Percentiles rank a stretch among this genome's conserved stretches.
phyloP scores from a whole-genome alignment of 2,329 filamentous ascomycete genomes.

The Pestalotiopsis sp. region DNA sequence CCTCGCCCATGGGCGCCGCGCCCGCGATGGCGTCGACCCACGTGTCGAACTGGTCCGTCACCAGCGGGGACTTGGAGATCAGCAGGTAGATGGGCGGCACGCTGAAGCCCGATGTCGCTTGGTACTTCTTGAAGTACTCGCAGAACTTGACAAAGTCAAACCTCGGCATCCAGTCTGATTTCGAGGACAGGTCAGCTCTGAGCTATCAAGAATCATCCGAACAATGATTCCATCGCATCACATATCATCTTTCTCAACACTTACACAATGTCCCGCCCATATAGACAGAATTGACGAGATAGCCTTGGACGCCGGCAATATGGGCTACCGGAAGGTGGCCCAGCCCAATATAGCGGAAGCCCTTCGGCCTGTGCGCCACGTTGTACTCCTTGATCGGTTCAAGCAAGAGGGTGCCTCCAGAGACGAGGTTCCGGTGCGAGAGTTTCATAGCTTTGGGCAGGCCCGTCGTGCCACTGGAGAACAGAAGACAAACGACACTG shows the following conservation, averaged over 20 bases:
- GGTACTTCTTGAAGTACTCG: constrained; percentile 47
- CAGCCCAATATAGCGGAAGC: constrained; percentile 33
- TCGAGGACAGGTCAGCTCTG: not conserved
- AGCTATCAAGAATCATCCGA: not conserved
- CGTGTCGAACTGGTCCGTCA: constrained; percentile 54
- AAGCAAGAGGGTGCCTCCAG: constrained; percentile 33
- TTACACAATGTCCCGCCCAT: constrained; percentile 45
- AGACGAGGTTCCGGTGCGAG: constrained; percentile 45
- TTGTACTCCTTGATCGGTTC: constrained; percentile 29
- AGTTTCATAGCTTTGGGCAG: constrained; percentile 47
- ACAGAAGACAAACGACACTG: constrained; percentile 42
- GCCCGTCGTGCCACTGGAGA: constrained; percentile 50
- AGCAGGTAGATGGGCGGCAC: constrained; percentile 62
- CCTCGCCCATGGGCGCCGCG: constrained; percentile 56
- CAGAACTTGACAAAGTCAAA: constrained; percentile 60
- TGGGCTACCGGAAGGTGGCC: constrained; percentile 47
- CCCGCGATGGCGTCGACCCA: constrained; percentile 50
- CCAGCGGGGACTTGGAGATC: constrained; percentile 56
- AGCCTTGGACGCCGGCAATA: constrained; percentile 45
- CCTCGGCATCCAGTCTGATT: constrained; percentile 56
- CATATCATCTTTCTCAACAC: not conserved
- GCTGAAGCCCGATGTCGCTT: constrained; percentile 55
- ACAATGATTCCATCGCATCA: not conserved
- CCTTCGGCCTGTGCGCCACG: constrained; percentile 22
- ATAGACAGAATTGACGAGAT: constrained; percentile 41